These are phyloP conservation scores for Malassezia psittaci DNA, from an alignment of 1,284 basidiomycete species.

Conservation along the genomic window DNA sequence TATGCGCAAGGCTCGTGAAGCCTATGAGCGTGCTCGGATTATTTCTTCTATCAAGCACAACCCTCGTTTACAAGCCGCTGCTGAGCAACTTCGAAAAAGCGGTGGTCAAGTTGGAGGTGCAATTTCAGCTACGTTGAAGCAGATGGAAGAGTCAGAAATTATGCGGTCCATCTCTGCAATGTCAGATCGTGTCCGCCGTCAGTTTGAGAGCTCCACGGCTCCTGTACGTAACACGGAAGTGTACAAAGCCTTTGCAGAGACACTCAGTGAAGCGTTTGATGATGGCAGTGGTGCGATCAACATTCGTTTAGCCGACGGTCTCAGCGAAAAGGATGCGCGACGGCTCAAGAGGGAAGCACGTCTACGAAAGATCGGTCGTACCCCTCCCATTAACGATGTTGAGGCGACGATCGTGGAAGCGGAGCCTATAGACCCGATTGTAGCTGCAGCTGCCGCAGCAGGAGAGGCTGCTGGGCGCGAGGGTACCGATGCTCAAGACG, in stretches of 20 bases:
- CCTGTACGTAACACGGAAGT: slow-evolving; percentile 80
- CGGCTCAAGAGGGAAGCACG: slow-evolving; percentile 35
- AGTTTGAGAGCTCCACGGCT: slow-evolving; percentile 38
- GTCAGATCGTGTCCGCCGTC: slow-evolving; percentile 27
- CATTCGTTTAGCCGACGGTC: slow-evolving; percentile 53
- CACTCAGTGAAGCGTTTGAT: slow-evolving; percentile 81
- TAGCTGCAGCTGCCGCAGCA: slow-evolving; percentile 27
- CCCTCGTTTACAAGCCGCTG: slow-evolving; percentile 76
- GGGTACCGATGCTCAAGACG: not conserved
- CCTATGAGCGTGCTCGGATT: slow-evolving; percentile 87
- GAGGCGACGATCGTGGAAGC: slow-evolving; percentile 19
- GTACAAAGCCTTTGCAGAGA: slow-evolving; percentile 82
- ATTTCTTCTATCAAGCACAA: slow-evolving; percentile 94
- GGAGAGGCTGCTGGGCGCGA: slow-evolving; percentile 23
- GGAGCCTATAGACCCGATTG: slow-evolving; percentile 19
- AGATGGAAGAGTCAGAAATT: slow-evolving; percentile 86
- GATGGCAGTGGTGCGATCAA: slow-evolving; percentile 68
- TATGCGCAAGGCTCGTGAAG: slow-evolving; percentile 79
- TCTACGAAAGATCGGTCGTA: slow-evolving; percentile 40
- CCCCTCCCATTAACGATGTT: slow-evolving; percentile 34
- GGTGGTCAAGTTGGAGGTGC: slow-evolving; percentile 90
- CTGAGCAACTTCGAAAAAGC: slow-evolving; percentile 74
- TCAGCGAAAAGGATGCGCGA: slow-evolving; percentile 61
- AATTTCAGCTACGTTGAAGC: slow-evolving; percentile 73
- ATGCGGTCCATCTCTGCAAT: slow-evolving; percentile 51